Evolutionary conservation across 2,329 filamentous ascomycete species (phyloP), one percentile per base, ranked within the genome.

Genomic region (Alternaria ventricosa): DNA sequence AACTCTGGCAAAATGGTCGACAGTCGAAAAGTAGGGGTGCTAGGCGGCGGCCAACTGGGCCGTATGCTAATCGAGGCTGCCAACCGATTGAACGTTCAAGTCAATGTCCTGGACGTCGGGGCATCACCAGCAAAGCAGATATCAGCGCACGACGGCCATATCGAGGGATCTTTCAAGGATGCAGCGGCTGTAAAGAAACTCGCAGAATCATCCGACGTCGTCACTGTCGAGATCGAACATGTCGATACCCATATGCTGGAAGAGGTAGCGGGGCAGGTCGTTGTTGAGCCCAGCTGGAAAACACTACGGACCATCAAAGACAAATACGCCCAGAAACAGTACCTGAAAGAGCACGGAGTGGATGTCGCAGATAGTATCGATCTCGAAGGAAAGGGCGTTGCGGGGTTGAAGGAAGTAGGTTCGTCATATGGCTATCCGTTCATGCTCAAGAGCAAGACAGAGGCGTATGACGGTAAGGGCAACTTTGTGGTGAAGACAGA

Each of bases 181-280:
- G 84, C 90, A 0, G 87, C 88, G 33, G 90, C 92, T 68, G 94
- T 98, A 68, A 88, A 89, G 46, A 86, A 93, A 78, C 85, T 98
- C n/a, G 94, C 95, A 3, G 82, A 87, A 43, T 82, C 85, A 33
- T 93, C 90, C 72, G 92, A 97, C 77, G 88, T 97, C 15, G 84
- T 97, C 65, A 97, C 94, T 0, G 92, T 97, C 13, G 95, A 98
- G 81, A 97, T 97, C 68, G 95, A 98, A 84, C 95, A 97, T 81
- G 91, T 97, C 62, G 89, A 97, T 79, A 96, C 93, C n/a, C 85
- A 93, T 57, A 90, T 96, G 23, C 87, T 97, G 5, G 93, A 97
- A 80, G 92, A 96, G 76, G 89, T 97, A 61, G 88, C 88, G 5
- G 87, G 87, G 15, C 83, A 85, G 57, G 88, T 90, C 33, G 88